Evolutionary conservation across 75 land plant genomes (phyloP).

Genomic region (Pinus albicaulis): DNA sequence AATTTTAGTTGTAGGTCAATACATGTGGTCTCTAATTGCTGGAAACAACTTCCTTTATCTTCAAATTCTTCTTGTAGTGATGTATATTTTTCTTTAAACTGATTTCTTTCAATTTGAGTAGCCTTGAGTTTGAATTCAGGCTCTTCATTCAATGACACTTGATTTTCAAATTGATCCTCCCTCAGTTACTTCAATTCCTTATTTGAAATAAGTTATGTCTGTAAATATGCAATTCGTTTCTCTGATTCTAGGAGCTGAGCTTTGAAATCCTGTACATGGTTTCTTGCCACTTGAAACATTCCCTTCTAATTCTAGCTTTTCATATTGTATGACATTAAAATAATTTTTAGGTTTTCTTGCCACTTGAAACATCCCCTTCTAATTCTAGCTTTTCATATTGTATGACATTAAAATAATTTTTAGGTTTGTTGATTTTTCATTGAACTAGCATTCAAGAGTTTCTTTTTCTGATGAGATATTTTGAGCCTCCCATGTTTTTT

Average conservation of each 20-base stretch:
- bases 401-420: slow-evolving; percentile 16
- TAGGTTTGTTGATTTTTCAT: slow-evolving; percentile 25
- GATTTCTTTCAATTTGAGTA: slow-evolving; percentile 34
- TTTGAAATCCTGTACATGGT: slow-evolving; percentile 21
- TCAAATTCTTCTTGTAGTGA: slow-evolving; percentile 70
- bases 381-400: slow-evolving; percentile 28
- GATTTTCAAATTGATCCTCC: slow-evolving; percentile 36
- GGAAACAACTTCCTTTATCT: slow-evolving; percentile 44
- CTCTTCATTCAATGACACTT: slow-evolving; percentile 34
- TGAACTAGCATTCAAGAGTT: slow-evolving; percentile 4
- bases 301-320: slow-evolving; percentile 31
- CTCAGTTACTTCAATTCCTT: slow-evolving; percentile 31
- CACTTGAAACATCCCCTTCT: slow-evolving; percentile 30
- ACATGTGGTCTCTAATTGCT: slow-evolving; percentile 60
- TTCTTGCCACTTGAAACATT: slow-evolving; percentile 26
- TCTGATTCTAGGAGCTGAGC: slow-evolving; percentile 37
- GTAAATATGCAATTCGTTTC: slow-evolving; percentile 19
- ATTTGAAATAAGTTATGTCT: slow-evolving; percentile 25
- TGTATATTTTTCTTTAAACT: slow-evolving; percentile 49
- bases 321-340: slow-evolving; percentile 12
- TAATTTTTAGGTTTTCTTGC: slow-evolving; percentile 17
- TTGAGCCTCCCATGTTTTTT: slow-evolving; percentile 1
- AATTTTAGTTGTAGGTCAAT: slow-evolving; percentile 65
- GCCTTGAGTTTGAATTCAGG: slow-evolving; percentile 37
- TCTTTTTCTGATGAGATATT: slow-evolving; percentile 6